Evolutionary conservation across 768 basidiomycete genomes (phyloP).

Genomic region (Lentinus tigrinus): DNA sequence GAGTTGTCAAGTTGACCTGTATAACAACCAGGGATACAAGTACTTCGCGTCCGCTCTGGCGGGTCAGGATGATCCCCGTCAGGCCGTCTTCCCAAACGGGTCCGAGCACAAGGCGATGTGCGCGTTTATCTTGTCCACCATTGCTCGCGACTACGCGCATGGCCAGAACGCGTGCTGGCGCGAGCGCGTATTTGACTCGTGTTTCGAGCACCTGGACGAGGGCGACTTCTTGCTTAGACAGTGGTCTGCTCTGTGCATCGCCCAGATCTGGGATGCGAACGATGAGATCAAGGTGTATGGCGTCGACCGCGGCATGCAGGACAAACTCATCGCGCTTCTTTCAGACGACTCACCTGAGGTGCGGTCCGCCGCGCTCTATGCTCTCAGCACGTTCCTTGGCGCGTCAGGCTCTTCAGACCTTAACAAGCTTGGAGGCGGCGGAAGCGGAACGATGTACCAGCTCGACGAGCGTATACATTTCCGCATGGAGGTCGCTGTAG

Average conservation of each 20-base stretch:
- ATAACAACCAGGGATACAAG: slow-evolving; percentile 78
- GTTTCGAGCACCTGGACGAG: slow-evolving; percentile 81
- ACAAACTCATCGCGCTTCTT: slow-evolving; percentile 75
- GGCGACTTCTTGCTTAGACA: slow-evolving; percentile 91
- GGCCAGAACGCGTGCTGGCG: slow-evolving; percentile 86
- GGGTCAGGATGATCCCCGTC: slow-evolving; percentile 56
- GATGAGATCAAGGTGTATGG: slow-evolving; percentile 89
- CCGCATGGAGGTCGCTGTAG: slow-evolving; percentile 88
- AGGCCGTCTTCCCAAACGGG: slow-evolving; percentile 75
- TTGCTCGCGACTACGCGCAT: slow-evolving; percentile 83
- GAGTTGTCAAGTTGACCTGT: slow-evolving; percentile 86
- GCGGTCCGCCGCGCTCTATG: slow-evolving; percentile 85
- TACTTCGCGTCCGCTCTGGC: slow-evolving; percentile 83
- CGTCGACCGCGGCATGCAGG: slow-evolving; percentile 76
- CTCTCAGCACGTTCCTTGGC: slow-evolving; percentile 91
- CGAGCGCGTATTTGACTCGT: slow-evolving; percentile 83
- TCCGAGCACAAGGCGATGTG: slow-evolving; percentile 99
- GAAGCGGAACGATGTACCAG: slow-evolving; percentile 76
- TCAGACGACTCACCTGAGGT: slow-evolving; percentile 92
- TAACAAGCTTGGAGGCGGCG: slow-evolving; percentile 73
- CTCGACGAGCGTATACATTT: slow-evolving; percentile 79
- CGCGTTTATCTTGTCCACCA: slow-evolving; percentile 89
- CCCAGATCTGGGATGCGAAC: slow-evolving; percentile 90
- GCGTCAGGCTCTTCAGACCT: slow-evolving; percentile 76
- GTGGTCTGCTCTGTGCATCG: slow-evolving; percentile 92